phyloP scores from a whole-genome alignment of 2,329 filamentous ascomycete genomes.

The Myriosclerotinia scirpicola region DNA sequence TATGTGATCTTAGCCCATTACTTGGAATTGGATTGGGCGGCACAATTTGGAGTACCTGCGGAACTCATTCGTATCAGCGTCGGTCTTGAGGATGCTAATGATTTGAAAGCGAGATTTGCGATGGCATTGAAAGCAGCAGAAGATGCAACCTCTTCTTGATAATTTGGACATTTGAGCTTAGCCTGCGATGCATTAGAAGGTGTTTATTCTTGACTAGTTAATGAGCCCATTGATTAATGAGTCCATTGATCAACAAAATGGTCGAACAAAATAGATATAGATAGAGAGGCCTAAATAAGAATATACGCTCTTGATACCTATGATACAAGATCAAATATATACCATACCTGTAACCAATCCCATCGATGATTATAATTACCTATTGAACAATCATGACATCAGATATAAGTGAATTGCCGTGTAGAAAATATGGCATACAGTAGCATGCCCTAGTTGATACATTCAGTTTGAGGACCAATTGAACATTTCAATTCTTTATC shows the following conservation, averaged over 20 bases:
- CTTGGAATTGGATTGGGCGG: constrained; percentile 86
- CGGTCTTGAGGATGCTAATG: constrained; percentile 75
- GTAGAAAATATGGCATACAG: too few relatives aligned
- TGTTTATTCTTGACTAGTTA: background rate
- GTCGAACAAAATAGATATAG: background rate
- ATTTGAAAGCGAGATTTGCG: constrained; percentile 63
- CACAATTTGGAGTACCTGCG: constrained; percentile 75
- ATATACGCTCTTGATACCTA: background rate
- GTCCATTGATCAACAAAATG: too few relatives aligned
- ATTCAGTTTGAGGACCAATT: too few relatives aligned
- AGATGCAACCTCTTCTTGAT: constrained; percentile 27
- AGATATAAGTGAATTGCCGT: too few relatives aligned
- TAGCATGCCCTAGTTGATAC: too few relatives aligned
- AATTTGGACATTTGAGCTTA: background rate
- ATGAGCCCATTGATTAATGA: background rate
- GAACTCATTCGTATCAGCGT: constrained; percentile 85
- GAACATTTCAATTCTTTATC: background rate
- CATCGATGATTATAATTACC: too few relatives aligned
- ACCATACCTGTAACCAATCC: too few relatives aligned
- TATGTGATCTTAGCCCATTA: constrained; percentile 94
- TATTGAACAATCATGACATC: too few relatives aligned
- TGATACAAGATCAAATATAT: background rate
- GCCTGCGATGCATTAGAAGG: constrained; percentile 11
- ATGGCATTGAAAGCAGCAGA: constrained; percentile 65
- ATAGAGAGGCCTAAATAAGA: background rate